phyloP scores from a whole-genome alignment of 2,329 filamentous ascomycete genomes.

The Daldinia sp. region DNA sequence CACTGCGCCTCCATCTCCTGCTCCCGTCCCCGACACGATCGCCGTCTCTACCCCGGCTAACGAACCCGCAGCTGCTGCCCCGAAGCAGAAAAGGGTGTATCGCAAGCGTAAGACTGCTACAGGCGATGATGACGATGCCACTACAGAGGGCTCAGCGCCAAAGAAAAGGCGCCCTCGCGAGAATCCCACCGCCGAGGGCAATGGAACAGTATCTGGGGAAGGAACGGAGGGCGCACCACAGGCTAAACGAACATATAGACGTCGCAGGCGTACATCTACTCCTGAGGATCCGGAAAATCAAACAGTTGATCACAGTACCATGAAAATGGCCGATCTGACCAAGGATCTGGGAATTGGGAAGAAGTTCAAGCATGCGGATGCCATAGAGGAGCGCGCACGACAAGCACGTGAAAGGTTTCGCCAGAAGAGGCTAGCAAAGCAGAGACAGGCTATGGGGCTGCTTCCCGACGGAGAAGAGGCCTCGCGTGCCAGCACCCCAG shows the following conservation, averaged over 20 bases:
- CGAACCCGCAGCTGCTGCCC: slow-evolving; percentile 32
- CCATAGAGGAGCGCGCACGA: slow-evolving; percentile 76
- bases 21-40: slow-evolving; percentile 36
- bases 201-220: slow-evolving; percentile 36
- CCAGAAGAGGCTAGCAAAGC: slow-evolving; percentile 57
- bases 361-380: slow-evolving; percentile 78
- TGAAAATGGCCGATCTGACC: slow-evolving; percentile 80
- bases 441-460: slow-evolving; percentile 50
- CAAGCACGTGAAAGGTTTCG: slow-evolving; percentile 53
- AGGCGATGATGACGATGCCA: slow-evolving; percentile 25
- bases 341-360: slow-evolving; percentile 78
- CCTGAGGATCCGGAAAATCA: slow-evolving; percentile 73
- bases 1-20: slow-evolving; percentile 43
- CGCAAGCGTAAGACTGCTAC: slow-evolving; percentile 48
- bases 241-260: slow-evolving; percentile 43
- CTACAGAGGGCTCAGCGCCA: slow-evolving; percentile 43
- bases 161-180: slow-evolving; percentile 52
- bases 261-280: slow-evolving; percentile 62
- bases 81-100: slow-evolving; percentile 44
- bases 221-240: slow-evolving; percentile 42
- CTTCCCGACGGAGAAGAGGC: slow-evolving; percentile 37
- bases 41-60: slow-evolving; percentile 28
- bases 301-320: slow-evolving; percentile 72
- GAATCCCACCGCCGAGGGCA: slow-evolving; percentile 36
- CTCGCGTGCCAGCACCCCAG: slow-evolving; percentile 40